phyloP scores from a whole-genome alignment of 805 yeast genomes.

The Yamadazyma endophytica region DNA sequence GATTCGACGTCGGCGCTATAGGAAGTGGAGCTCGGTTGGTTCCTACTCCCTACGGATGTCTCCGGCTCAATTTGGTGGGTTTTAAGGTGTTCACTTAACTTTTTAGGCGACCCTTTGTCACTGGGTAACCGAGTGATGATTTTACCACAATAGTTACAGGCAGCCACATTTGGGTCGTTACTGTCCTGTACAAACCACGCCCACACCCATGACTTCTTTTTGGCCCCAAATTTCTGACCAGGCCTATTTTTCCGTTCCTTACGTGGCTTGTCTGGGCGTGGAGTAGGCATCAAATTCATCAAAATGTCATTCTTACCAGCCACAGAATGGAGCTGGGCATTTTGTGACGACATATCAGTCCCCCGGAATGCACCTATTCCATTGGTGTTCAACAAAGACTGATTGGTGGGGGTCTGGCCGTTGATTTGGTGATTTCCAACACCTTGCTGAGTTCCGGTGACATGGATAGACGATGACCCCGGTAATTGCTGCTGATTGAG shows the following conservation, averaged over 20 bases:
- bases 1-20: no score
- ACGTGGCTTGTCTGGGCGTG: slow-evolving; percentile 9
- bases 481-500: no score
- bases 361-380: no score
- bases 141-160: slow-evolving; percentile 52
- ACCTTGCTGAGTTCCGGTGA: no score
- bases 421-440: no score
- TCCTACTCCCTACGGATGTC: no score
- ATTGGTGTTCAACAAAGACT: no score
- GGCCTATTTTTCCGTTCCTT: slow-evolving; percentile 42
- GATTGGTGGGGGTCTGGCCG: no score
- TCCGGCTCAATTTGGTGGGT: slow-evolving; percentile 57
- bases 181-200: slow-evolving; percentile 54
- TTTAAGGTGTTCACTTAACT: slow-evolving; percentile 51
- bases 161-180: slow-evolving; percentile 45
- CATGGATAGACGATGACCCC: no score
- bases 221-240: slow-evolving; percentile 57
- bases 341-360: no score
- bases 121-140: slow-evolving; percentile 43
- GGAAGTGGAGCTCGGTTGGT: no score
- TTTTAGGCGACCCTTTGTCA: slow-evolving; percentile 59
- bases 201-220: slow-evolving; percentile 63
- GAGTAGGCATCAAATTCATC: background rate
- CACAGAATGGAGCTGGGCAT: no score
- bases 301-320: background rate